These are phyloP conservation scores for Phytophthora hybrid DNA, from an alignment of 352 stramenopile species.

Conservation along the genomic window DNA sequence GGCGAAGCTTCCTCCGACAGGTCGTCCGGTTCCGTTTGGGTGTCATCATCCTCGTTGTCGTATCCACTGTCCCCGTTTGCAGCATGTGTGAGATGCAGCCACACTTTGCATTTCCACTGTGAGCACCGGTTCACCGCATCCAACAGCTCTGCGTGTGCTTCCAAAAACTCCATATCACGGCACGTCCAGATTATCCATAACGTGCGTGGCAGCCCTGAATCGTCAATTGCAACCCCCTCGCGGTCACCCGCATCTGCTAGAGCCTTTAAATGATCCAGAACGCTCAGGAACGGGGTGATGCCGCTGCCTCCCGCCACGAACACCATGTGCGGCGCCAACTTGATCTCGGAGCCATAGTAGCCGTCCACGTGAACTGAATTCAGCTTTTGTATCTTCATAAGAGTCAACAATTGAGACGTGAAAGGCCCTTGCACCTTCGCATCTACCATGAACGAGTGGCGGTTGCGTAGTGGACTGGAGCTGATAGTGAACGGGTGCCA, in stretches of 20 bases:
- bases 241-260: conserved; percentile 31
- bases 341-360: conserved; percentile 72
- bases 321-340: conserved; percentile 63
- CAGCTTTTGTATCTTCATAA: conserved; percentile 57
- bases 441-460: conserved; percentile 57
- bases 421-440: conserved; percentile 74
- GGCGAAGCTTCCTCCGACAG: conserved; percentile 35
- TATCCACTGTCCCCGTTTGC: conserved; percentile 12
- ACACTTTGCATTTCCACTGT: conserved; percentile 60
- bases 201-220: conserved; percentile 44
- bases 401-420: conserved; percentile 53
- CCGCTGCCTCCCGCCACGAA: conserved; percentile 76
- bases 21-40: conserved; percentile 45
- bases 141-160: conserved; percentile 53
- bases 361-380: conserved; percentile 65
- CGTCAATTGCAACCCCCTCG: conserved; percentile 24
- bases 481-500: conserved; percentile 84
- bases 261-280: conserved; percentile 62
- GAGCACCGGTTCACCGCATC: conserved; percentile 49
- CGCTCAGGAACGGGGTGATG: conserved; percentile 78
- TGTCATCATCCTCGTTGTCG: conserved; percentile 41
- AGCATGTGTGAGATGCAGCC: conserved; percentile 54
- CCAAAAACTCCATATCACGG: conserved; percentile 55
- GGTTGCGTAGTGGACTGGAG: conserved; percentile 60
- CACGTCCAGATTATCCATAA: conserved; percentile 68